These are phyloP conservation scores for Microthyrium microscopicum DNA, from an alignment of 2,329 filamentous ascomycete genomes.

Conservation along the genomic window DNA sequence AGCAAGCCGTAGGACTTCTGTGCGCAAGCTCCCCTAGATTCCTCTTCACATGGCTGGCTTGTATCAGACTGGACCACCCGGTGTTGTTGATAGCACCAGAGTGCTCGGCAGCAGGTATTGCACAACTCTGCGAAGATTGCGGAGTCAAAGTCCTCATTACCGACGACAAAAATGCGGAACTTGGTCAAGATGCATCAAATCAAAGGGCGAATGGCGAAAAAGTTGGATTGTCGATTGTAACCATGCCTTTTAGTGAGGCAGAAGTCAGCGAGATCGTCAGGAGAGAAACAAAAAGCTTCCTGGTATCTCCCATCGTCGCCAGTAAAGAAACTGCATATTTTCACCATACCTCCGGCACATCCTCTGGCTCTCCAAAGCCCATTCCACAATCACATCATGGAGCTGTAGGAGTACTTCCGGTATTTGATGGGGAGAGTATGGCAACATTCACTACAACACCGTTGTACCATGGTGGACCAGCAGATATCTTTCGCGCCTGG, in stretches of 20 bases:
- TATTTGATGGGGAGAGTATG: constrained; percentile 13
- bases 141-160: constrained; percentile 28
- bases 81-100: constrained; percentile 42
- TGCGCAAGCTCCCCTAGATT: constrained; percentile 41
- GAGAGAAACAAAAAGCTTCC: constrained; percentile 1
- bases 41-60: constrained; percentile 41
- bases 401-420: constrained; percentile 37
- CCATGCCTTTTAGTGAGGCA: neutral
- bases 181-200: constrained; percentile 15
- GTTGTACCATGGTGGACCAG: constrained; percentile 47
- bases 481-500: constrained; percentile 47
- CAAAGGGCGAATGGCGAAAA: too few relatives aligned
- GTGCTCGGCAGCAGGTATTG: constrained; percentile 28
- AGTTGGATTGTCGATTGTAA: neutral
- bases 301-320: constrained; percentile 9
- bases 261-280: neutral
- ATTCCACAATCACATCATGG: constrained; percentile 41
- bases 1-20: constrained; percentile 33
- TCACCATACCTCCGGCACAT: constrained; percentile 49
- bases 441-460: constrained; percentile 50
- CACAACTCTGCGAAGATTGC: constrained; percentile 35
- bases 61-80: constrained; percentile 38
- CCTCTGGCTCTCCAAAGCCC: constrained; percentile 44
- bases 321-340: constrained; percentile 36
- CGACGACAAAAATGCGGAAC: constrained; percentile 23